phyloP scores from a whole-genome alignment of 1,284 basidiomycete genomes.

The Neolentinus lepideus region DNA sequence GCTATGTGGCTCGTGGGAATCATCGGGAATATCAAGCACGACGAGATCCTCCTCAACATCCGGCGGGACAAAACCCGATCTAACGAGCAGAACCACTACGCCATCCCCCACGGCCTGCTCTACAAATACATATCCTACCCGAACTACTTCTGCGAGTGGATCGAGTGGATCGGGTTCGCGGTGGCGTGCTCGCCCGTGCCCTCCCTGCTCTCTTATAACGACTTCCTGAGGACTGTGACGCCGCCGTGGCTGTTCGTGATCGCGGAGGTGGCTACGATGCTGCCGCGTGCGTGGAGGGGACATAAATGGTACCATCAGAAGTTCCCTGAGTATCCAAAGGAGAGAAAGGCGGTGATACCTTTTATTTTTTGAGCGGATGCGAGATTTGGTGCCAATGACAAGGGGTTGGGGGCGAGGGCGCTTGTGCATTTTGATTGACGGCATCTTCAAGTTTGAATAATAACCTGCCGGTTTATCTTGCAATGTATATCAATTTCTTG shows the following conservation, averaged over 20 bases:
- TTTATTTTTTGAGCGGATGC: too few species aligned
- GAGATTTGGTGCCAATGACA: too few species aligned
- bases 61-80: conserved; percentile 39
- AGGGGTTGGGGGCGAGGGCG: too few species aligned
- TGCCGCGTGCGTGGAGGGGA: conserved; percentile 72
- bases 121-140: conserved; percentile 84
- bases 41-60: conserved; percentile 80
- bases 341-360: conserved; percentile 61
- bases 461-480: too few species aligned
- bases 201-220: conserved; percentile 15
- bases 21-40: conserved; percentile 78
- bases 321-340: conserved; percentile 64
- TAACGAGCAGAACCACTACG: conserved; percentile 58
- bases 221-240: conserved; percentile 18
- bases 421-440: too few species aligned
- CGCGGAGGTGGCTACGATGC: conserved; percentile 67
- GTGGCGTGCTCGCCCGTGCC: conserved; percentile 49
- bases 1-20: conserved; percentile 66
- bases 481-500: too few species aligned
- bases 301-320: conserved; percentile 76
- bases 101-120: conserved; percentile 76
- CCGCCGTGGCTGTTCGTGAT: conserved; percentile 77
- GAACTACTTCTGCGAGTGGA: conserved; percentile 90
- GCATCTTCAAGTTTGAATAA: too few species aligned
- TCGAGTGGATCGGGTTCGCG: conserved; percentile 80